These are phyloP conservation scores for Tubosaeta sp. DNA, from an alignment of 768 basidiomycete species.

Conservation along the genomic window DNA sequence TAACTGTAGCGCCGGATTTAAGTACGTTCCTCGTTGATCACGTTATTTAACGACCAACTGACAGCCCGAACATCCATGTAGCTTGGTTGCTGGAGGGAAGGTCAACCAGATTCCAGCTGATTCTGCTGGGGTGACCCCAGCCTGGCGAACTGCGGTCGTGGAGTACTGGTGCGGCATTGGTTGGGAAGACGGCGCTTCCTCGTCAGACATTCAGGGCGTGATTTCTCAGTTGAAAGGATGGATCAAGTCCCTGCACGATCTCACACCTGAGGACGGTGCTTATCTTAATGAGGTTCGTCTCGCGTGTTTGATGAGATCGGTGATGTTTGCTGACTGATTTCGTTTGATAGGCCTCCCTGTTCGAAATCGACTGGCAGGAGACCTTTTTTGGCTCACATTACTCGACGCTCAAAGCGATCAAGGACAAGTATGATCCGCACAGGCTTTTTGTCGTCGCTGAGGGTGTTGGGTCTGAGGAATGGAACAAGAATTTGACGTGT, in stretches of 20 bases:
- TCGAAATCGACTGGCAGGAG: conserved; percentile 39
- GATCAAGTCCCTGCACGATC: conserved; percentile 27
- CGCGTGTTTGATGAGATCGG: too few species aligned
- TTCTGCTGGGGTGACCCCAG: conserved; percentile 42
- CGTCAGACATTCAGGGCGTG: conserved; percentile 10
- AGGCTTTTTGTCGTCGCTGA: conserved; percentile 8
- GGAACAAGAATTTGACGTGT: conserved; percentile 13
- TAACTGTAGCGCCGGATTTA: too few species aligned
- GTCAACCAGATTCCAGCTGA: conserved; percentile 35
- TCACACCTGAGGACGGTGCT: conserved; percentile 33
- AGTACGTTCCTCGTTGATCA: too few species aligned
- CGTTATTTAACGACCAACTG: too few species aligned
- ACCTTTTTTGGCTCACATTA: too few species aligned
- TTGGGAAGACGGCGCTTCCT: conserved; percentile 22
- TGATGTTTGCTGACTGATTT: too few species aligned
- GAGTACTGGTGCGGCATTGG: conserved; percentile 21
- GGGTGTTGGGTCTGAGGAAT: conserved; percentile 26
- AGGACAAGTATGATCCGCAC: conserved; percentile 11
- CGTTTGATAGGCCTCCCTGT: conserved; percentile 36
- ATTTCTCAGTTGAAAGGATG: conserved; percentile 13
- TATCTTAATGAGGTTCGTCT: conserved; percentile 46
- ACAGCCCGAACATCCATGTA: too few species aligned
- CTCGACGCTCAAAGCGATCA: too few species aligned
- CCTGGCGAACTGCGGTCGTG: conserved; percentile 41
- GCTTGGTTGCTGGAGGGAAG: conserved; percentile 44